These are phyloP conservation scores for Cynanchum wilfordii DNA, from an alignment of 257 asterid species.

Conservation along the genomic window DNA sequence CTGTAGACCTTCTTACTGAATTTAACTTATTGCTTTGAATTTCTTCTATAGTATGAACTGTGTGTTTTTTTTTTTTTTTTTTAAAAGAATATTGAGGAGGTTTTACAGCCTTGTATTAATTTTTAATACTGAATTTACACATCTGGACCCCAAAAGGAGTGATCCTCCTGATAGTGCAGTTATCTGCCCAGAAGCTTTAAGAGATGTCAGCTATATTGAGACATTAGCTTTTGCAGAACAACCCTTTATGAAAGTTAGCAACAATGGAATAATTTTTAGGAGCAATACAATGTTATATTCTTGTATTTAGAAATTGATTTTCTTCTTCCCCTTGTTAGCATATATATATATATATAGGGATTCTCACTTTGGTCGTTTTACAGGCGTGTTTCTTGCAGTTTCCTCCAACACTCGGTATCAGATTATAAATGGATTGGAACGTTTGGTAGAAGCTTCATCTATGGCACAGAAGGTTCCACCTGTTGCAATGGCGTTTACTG, in stretches of 20 bases:
- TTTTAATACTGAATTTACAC: background rate
- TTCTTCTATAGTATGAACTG: background rate
- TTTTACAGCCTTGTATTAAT: background rate
- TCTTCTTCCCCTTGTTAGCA: background rate
- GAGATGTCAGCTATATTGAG: background rate
- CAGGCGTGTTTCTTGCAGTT: conserved; percentile 84
- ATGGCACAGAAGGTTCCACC: conserved; percentile 62
- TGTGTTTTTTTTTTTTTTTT: too few relatives aligned
- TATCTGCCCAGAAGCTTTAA: background rate
- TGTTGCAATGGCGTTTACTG: conserved; percentile 82
- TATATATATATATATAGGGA: background rate
- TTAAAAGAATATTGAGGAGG: background rate
- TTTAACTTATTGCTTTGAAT: background rate
- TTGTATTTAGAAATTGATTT: background rate
- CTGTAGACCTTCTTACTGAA: background rate
- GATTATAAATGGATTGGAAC: conserved; percentile 83
- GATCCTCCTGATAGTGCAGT: background rate
- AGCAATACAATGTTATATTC: background rate
- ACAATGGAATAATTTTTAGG: background rate
- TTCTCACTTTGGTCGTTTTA: conserved; percentile 2
- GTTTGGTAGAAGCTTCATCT: conserved; percentile 78
- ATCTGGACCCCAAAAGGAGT: background rate
- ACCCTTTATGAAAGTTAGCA: background rate
- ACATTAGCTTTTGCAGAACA: background rate
- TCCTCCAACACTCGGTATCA: conserved; percentile 95